Conservation (phyloP, 1,139 yeast species). For the Eremothecium cymbalariae region DNA sequence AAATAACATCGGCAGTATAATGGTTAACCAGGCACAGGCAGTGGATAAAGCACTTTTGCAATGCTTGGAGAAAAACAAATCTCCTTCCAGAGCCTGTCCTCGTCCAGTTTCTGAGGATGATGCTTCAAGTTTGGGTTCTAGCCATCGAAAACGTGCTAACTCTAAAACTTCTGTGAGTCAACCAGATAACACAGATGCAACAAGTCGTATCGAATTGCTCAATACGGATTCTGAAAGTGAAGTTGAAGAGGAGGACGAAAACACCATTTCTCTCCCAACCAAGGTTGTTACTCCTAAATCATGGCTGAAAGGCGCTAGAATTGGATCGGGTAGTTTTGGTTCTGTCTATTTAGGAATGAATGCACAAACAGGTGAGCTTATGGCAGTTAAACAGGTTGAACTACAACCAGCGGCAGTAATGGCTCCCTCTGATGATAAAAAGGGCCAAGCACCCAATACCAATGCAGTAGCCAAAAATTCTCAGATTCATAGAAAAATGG, state of each 20-base stretch:
- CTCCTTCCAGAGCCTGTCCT: neutral
- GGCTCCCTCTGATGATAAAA: conserved; percentile 21
- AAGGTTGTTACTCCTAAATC: conserved; percentile 44
- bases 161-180: conserved; percentile 13
- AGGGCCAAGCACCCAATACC: conserved; percentile 28
- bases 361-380: conserved; percentile 83
- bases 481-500: conserved; percentile 48
- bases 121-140: neutral
- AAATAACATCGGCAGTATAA: conserved; percentile 52
- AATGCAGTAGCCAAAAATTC: conserved; percentile 32
- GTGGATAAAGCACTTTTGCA: conserved; percentile 47
- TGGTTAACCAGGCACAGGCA: conserved; percentile 51
- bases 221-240: conserved; percentile 40
- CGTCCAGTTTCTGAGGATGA: neutral
- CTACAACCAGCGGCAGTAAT: conserved; percentile 36
- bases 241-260: conserved; percentile 39
- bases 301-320: conserved; percentile 88
- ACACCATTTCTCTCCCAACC: conserved; percentile 30
- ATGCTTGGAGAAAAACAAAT: conserved; percentile 13
- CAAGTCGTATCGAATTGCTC: conserved; percentile 42
- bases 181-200: conserved; percentile 33
- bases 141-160: conserved; percentile 28
- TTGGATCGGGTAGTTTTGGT: conserved; percentile 94
- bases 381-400: conserved; percentile 95
- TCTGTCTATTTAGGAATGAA: conserved; percentile 89